Percentiles rank a stretch among this genome's conserved stretches.
These are phyloP conservation scores for Pseudotsuga menziesii DNA, from an alignment of 75 land plant genomes.

Conservation along the genomic window DNA sequence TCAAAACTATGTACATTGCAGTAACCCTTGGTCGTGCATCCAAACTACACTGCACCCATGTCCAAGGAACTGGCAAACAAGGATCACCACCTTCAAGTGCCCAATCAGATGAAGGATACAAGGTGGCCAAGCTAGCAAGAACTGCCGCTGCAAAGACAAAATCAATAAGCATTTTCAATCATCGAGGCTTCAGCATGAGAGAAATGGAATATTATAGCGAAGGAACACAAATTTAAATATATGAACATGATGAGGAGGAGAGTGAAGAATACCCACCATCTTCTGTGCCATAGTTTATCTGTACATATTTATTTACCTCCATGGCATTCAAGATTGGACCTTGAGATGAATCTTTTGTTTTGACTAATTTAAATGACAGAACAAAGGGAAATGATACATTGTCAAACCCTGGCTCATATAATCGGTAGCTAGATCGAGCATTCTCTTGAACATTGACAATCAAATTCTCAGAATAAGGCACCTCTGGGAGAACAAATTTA, in stretches of 20 bases:
- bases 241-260: background rate
- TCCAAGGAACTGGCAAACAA: constrained; percentile 76
- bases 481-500: constrained; percentile 36
- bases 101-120: constrained; percentile 37
- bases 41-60: constrained; percentile 70
- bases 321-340: constrained; percentile 81
- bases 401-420: constrained; percentile 62
- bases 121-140: constrained; percentile 26
- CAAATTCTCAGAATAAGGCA: constrained; percentile 30
- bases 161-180: background rate
- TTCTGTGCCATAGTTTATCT: constrained; percentile 33
- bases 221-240: background rate
- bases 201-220: background rate
- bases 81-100: constrained; percentile 84
- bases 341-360: constrained; percentile 46
- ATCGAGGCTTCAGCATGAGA: background rate
- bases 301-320: constrained; percentile 64
- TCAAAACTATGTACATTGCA: constrained; percentile 37
- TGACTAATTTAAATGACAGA: constrained; percentile 43
- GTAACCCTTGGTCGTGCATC: constrained; percentile 55
- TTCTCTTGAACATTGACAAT: constrained; percentile 64
- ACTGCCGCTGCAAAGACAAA: constrained; percentile 31
- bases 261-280: constrained; percentile 48
- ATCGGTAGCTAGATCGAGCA: constrained; percentile 56
- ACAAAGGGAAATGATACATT: constrained; percentile 63